These are phyloP conservation scores for Nepenthes alata DNA, from an alignment of 179 eudicot species.

Conservation along the genomic window DNA sequence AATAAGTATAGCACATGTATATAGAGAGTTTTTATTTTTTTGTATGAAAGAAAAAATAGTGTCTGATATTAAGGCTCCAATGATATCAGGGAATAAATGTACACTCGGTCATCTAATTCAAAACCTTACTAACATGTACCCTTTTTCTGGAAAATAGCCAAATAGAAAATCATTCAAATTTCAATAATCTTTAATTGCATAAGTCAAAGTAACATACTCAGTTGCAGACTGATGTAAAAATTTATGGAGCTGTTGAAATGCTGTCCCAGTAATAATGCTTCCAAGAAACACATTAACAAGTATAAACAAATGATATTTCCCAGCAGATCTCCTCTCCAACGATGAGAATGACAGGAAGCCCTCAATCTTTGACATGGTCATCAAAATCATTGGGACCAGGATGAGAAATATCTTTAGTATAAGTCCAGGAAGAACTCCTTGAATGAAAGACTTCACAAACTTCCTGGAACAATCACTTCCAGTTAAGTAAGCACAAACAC, in stretches of 20 bases:
- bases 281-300: conserved; percentile 83
- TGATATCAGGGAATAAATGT: no score
- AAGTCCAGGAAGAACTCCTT: conserved; percentile 89
- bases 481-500: background rate
- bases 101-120: no score
- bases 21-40: no score
- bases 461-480: conserved; percentile 31
- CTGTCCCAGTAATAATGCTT: conserved; percentile 70
- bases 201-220: conserved; percentile 37
- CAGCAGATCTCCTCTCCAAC: conserved; percentile 78
- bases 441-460: conserved; percentile 44
- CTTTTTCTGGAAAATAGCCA: background rate
- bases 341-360: conserved; percentile 61
- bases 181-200: background rate
- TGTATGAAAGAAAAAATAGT: no score
- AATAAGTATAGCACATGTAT: no score
- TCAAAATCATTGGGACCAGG: conserved; percentile 59
- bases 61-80: no score
- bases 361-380: conserved; percentile 82
- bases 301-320: conserved; percentile 64
- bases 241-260: conserved; percentile 58
- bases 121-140: no score
- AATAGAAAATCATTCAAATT: background rate
- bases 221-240: conserved; percentile 58
- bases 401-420: conserved; percentile 72